phyloP scores from a whole-genome alignment of 208 protist genomes.

The Trypanosoma grayi region DNA sequence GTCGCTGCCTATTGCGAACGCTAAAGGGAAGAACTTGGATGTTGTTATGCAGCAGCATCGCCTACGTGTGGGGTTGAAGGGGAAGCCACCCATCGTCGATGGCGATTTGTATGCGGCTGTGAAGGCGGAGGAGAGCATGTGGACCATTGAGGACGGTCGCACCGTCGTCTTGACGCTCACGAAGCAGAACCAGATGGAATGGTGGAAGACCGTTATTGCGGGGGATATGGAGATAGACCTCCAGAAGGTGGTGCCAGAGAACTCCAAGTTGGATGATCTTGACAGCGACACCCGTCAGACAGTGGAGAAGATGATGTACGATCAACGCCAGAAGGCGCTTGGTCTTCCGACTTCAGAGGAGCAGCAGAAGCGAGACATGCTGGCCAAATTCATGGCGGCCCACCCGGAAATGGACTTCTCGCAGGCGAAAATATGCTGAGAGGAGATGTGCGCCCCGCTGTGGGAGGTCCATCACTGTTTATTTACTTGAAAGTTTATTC shows the following conservation, averaged over 20 bases:
- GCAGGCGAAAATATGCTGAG: slow-evolving; percentile 92
- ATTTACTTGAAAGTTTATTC: too few relatives aligned
- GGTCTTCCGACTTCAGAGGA: slow-evolving; percentile 94
- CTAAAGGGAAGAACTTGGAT: slow-evolving; percentile 76
- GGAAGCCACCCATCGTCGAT: slow-evolving; percentile 76
- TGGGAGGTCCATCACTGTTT: too few relatives aligned
- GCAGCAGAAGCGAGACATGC: slow-evolving; percentile 93
- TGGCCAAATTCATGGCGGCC: slow-evolving; percentile 93
- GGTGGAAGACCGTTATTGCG: slow-evolving; percentile 89
- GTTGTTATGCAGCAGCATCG: slow-evolving; percentile 63
- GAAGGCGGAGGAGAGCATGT: slow-evolving; percentile 87
- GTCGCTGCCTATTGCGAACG: slow-evolving; percentile 59
- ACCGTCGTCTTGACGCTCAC: slow-evolving; percentile 83
- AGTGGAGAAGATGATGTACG: slow-evolving; percentile 97
- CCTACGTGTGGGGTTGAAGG: slow-evolving; percentile 82
- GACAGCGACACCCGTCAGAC: slow-evolving; percentile 93
- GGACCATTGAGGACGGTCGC: slow-evolving; percentile 91
- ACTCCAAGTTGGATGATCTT: slow-evolving; percentile 94
- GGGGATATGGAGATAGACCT: slow-evolving; percentile 91
- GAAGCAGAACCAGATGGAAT: slow-evolving; percentile 92
- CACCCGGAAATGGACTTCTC: slow-evolving; percentile 96
- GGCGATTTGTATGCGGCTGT: slow-evolving; percentile 76
- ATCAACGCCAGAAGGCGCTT: slow-evolving; percentile 93
- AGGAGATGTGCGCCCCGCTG: too few relatives aligned
- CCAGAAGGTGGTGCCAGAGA: slow-evolving; percentile 94